Evolutionary conservation across 371 early-diverging fungal genomes (phyloP).

Genomic region (Caulochytrium protostelioides): DNA sequence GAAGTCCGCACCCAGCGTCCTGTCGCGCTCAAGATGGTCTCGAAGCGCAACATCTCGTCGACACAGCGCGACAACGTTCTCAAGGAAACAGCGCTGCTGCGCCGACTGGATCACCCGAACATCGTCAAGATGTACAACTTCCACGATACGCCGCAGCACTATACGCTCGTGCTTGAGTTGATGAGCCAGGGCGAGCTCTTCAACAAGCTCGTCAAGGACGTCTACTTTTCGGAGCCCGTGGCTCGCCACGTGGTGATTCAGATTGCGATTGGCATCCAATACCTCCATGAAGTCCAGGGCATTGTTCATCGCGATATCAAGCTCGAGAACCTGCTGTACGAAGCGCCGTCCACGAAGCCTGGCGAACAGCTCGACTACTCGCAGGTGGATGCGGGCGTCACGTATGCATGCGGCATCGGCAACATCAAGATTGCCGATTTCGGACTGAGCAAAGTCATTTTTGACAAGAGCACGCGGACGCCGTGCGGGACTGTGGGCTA

Average conservation of each 20-base stretch:
- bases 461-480: slow-evolving; percentile 58
- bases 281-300: slow-evolving; percentile 65
- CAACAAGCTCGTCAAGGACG: slow-evolving; percentile 53
- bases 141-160: slow-evolving; percentile 28
- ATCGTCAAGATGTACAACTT: slow-evolving; percentile 45
- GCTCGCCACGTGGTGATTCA: slow-evolving; percentile 64
- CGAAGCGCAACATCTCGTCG: slow-evolving; percentile 11
- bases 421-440: slow-evolving; percentile 68
- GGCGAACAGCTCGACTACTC: slow-evolving; percentile 22
- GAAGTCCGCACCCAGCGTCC: slow-evolving; percentile 26
- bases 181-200: slow-evolving; percentile 71
- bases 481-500: slow-evolving; percentile 82
- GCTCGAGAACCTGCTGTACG: slow-evolving; percentile 81
- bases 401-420: slow-evolving; percentile 53
- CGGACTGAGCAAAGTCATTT: slow-evolving; percentile 57
- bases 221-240: slow-evolving; percentile 51
- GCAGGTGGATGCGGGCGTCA: slow-evolving; percentile 8
- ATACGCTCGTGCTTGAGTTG: slow-evolving; percentile 63
- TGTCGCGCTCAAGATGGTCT: slow-evolving; percentile 68
- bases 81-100: slow-evolving; percentile 70
- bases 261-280: slow-evolving; percentile 67
- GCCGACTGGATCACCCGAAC: slow-evolving; percentile 51
- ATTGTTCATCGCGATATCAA: slow-evolving; percentile 91
- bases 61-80: slow-evolving; percentile 47
- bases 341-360: slow-evolving; percentile 41